These are phyloP conservation scores for Stentor roeselii DNA, from an alignment of 73 alveolate genomes.

Conservation along the genomic window DNA sequence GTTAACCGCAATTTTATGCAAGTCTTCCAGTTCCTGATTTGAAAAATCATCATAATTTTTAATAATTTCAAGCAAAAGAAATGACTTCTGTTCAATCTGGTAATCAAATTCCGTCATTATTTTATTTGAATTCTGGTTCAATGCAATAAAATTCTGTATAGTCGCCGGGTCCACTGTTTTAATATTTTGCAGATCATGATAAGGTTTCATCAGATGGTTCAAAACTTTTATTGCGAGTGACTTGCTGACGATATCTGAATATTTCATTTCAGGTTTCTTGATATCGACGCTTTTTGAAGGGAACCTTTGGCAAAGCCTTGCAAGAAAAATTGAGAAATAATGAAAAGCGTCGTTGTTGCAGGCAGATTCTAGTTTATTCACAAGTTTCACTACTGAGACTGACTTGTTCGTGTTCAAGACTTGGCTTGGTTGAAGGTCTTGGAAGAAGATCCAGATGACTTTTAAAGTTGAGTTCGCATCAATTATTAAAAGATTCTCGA, in stretches of 20 bases:
- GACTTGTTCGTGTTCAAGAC: not conserved
- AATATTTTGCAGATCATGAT: not conserved
- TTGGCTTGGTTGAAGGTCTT: not conserved
- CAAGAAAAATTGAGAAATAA: slow-evolving; percentile 13
- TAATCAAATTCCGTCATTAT: not conserved
- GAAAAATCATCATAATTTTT: not conserved
- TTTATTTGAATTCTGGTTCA: not conserved
- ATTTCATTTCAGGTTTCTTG: no score
- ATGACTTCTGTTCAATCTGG: not conserved
- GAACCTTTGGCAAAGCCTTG: not conserved
- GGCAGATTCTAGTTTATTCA: not conserved
- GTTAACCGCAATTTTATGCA: not conserved
- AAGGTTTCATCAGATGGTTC: not conserved
- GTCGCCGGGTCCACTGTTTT: not conserved
- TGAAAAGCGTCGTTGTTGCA: not conserved
- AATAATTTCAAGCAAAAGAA: not conserved
- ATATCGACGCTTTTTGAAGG: no score
- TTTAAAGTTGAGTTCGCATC: not conserved
- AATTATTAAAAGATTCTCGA: not conserved
- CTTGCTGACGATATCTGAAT: not conserved
- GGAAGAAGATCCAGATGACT: not conserved
- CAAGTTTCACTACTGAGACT: not conserved
- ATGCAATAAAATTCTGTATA: not conserved
- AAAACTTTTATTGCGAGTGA: not conserved
- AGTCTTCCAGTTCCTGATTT: not conserved